Evolutionary conservation across 2,329 filamentous ascomycete genomes (phyloP), one percentile per base, ranked within the genome.

Genomic region (Colletotrichum phormii): DNA sequence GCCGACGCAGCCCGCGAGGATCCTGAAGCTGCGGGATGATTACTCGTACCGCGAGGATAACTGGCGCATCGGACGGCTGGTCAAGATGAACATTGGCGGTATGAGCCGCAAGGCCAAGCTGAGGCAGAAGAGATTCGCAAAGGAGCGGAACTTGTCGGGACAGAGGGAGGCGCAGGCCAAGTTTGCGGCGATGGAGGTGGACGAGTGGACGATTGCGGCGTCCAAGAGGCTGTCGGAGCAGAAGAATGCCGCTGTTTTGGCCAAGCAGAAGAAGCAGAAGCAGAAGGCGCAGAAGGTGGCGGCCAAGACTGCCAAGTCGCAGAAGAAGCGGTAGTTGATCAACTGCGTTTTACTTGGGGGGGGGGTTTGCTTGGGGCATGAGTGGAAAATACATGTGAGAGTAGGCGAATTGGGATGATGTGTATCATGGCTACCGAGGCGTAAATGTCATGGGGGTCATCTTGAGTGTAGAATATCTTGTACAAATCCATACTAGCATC

Each of bases 31-130:
- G 68, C 83, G 84, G 65, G 79, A 83, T 67, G 85, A 89, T 79
- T 91, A 91, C 83, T 86, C 86, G 76, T 91, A 91, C 81, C 84
- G 86, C 64, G 89, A 91, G 82, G 87, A 89, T 78, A 90, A 89
- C 82, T 89, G 88, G 85, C 84, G 86, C 31, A 88, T 91, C 60
- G 89, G 89, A 13, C 85, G 86, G 11, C 82, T 91, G 60, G 84
- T 86, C 29, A 84, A 86, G 67, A 86, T 87, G 78, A 82, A 84
- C 26, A 26, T 68, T 33, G 62, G 63, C 33, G 53, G 69, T 22
- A 72, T 64, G 65, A 87, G 87, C 72, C 82, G 89, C 59, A 87
- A 86, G 79, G 83, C 86, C 75, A 84, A 82, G 77, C 83, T 89
- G 77, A 81, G 87, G 55, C 80, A 85, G 66, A 77, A 83, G 61